phyloP scores from a whole-genome alignment of 441 rosid species.

The Gossypium trilobum region DNA sequence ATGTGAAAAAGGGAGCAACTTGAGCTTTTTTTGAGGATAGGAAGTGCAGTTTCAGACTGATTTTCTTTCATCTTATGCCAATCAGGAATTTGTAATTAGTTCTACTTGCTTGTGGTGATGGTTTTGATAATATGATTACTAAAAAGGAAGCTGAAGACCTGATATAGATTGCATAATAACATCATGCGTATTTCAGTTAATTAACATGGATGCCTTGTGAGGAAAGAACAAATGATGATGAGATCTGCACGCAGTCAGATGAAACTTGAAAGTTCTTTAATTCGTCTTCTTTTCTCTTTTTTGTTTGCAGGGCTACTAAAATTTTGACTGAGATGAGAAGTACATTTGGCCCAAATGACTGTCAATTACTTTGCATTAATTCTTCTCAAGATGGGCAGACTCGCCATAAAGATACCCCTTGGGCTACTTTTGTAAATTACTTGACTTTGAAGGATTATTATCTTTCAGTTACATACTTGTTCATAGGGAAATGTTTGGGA shows the following conservation, averaged over 20 bases:
- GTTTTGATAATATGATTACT: constrained; percentile 8
- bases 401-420: constrained; percentile 58
- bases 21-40: background rate
- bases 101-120: background rate
- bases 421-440: constrained; percentile 60
- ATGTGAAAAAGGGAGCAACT: background rate
- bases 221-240: background rate
- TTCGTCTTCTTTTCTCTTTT: background rate
- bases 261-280: constrained; percentile 10
- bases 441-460: constrained; percentile 20
- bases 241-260: background rate
- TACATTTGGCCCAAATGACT: constrained; percentile 69
- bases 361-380: constrained; percentile 78
- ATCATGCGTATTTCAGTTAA: background rate
- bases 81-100: background rate
- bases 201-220: background rate
- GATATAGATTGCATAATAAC: background rate
- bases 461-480: constrained; percentile 17
- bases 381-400: constrained; percentile 66
- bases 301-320: constrained; percentile 61
- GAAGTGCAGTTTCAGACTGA: background rate
- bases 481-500: background rate
- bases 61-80: background rate
- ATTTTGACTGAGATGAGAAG: constrained; percentile 76
- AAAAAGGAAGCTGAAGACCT: background rate